Conservation (phyloP, 305 asterid genomes). For the Fraxinus floribunda region DNA sequence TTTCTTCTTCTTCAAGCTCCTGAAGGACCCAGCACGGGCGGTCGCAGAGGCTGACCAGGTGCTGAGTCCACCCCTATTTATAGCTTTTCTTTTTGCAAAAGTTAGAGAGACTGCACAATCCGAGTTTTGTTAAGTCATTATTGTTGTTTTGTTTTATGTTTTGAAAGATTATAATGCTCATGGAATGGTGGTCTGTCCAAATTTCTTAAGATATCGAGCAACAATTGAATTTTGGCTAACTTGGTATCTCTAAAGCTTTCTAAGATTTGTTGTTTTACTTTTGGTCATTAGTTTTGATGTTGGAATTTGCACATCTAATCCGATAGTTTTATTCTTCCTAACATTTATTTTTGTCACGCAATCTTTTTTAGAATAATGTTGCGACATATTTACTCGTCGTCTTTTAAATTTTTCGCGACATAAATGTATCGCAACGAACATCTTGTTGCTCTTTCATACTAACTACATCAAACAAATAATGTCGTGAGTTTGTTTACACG, state of each 20-base stretch:
- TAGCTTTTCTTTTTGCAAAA: background rate
- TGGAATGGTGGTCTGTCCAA: background rate
- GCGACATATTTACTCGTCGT: background rate
- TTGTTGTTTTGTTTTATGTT: background rate
- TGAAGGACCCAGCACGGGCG: too few relatives aligned
- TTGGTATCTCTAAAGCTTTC: background rate
- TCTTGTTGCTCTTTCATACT: background rate
- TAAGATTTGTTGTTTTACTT: background rate
- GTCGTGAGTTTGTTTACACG: too few relatives aligned
- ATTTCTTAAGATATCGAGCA: background rate
- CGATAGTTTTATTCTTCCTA: background rate
- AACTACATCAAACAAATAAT: background rate
- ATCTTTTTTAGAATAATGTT: too few relatives aligned
- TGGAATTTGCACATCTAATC: background rate
- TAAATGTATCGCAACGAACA: too few relatives aligned
- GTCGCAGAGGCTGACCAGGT: too few relatives aligned
- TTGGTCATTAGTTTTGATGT: background rate
- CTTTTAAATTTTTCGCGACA: background rate
- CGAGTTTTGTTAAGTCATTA: conserved; percentile 1
- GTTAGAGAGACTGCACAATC: background rate
- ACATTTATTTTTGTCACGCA: background rate
- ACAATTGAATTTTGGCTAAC: background rate
- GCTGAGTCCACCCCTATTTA: background rate
- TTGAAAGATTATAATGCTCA: conserved; percentile 2
- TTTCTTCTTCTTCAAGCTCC: too few relatives aligned